A percentile compares a stretch with the other conserved stretches of the same genome.
These are phyloP conservation scores for Talaromyces thailandensis DNA, from an alignment of 495 filamentous ascomycete species.

Conservation along the genomic window DNA sequence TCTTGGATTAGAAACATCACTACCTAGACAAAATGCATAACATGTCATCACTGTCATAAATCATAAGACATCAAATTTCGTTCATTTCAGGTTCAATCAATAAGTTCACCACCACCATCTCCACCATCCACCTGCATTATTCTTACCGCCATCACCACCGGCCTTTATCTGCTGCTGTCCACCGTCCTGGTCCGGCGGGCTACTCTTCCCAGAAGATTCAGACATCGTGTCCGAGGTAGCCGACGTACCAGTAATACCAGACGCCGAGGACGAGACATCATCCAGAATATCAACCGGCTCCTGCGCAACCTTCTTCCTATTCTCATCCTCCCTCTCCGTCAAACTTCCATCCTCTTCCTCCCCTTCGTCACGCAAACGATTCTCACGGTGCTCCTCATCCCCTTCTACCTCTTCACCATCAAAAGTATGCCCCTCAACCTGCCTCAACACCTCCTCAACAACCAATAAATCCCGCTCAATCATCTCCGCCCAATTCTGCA, in stretches of 20 bases:
- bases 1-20: neutral
- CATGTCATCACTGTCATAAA: neutral
- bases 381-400: neutral
- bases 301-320: conserved; percentile 3
- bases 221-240: neutral
- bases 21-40: neutral
- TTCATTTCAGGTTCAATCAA: neutral
- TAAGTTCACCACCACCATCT: conserved; percentile 14
- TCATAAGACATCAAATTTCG: neutral
- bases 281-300: conserved; percentile 1
- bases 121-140: conserved; percentile 49
- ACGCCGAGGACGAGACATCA: conserved; percentile 4
- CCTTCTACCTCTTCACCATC: conserved; percentile 12
- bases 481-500: conserved; percentile 98
- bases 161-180: neutral
- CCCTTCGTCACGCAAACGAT: neutral
- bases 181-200: neutral
- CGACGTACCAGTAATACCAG: conserved; percentile 5
- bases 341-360: conserved; percentile 4
- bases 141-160: neutral
- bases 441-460: conserved; percentile 74
- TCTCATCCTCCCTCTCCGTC: conserved; percentile 5
- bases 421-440: conserved; percentile 42
- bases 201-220: conserved; percentile 2
- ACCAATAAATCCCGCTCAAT: conserved; percentile 84